These are phyloP conservation scores for Wickerhamomyces sp. DNA, from an alignment of 1,139 yeast genomes.

Conservation along the genomic window DNA sequence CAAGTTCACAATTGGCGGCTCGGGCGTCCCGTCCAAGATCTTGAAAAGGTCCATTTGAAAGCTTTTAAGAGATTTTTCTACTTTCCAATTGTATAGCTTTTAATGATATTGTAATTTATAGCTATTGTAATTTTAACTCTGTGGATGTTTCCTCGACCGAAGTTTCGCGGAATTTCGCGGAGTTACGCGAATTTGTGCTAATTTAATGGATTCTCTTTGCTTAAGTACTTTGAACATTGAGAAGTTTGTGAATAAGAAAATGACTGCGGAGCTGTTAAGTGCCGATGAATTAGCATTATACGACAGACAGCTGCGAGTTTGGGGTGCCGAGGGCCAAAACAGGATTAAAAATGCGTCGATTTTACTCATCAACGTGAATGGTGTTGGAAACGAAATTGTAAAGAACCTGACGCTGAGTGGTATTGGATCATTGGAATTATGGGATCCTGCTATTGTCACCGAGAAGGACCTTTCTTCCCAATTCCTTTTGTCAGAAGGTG, in stretches of 20 bases:
- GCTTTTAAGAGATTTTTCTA: too few species aligned
- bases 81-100: too few species aligned
- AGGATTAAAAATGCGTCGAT: slow-evolving; percentile 72
- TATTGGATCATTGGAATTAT: slow-evolving; percentile 66
- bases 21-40: slow-evolving; percentile 81
- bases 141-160: too few species aligned
- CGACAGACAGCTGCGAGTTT: slow-evolving; percentile 90
- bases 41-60: slow-evolving; percentile 77
- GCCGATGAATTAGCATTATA: slow-evolving; percentile 86
- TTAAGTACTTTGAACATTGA: not conserved
- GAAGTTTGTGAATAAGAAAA: too few species aligned
- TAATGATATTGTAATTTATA: too few species aligned
- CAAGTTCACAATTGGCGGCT: slow-evolving; percentile 67
- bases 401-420: slow-evolving; percentile 91
- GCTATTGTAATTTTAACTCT: too few species aligned
- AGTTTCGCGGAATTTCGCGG: too few species aligned
- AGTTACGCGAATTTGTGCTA: too few species aligned
- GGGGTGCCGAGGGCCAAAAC: slow-evolving; percentile 95
- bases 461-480: slow-evolving; percentile 73
- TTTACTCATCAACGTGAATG: slow-evolving; percentile 63
- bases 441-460: slow-evolving; percentile 53
- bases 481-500: slow-evolving; percentile 64
- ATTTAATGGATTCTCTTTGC: too few species aligned
- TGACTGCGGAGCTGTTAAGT: slow-evolving; percentile 13
- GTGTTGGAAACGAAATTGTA: slow-evolving; percentile 72